These are phyloP conservation scores for Paramyrothecium roridum DNA, from an alignment of 2,329 filamentous ascomycete species.

Conservation along the genomic window DNA sequence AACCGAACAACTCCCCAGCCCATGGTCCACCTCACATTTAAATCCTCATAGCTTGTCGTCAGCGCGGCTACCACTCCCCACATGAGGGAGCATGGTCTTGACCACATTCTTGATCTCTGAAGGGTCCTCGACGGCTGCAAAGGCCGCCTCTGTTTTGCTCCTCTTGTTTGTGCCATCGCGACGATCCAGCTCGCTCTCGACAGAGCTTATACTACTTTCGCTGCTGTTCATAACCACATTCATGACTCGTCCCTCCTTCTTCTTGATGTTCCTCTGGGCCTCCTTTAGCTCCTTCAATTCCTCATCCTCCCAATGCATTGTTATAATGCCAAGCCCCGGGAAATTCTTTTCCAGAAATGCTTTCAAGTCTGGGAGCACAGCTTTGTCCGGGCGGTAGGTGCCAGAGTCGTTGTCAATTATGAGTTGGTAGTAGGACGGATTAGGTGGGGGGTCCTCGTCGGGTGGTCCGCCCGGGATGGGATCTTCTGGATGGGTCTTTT, in stretches of 20 bases:
- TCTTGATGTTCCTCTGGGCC: conserved; percentile 72
- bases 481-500: conserved; percentile 49
- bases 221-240: conserved; percentile 57
- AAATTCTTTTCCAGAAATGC: conserved; percentile 70
- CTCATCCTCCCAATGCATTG: conserved; percentile 76
- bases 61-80: not conserved
- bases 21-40: not conserved
- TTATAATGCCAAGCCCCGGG: conserved; percentile 70
- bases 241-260: conserved; percentile 51
- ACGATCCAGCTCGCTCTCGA: conserved; percentile 47
- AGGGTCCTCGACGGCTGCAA: conserved; percentile 50
- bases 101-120: conserved; percentile 35
- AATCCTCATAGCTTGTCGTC: not conserved
- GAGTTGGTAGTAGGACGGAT: conserved; percentile 70
- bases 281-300: conserved; percentile 72
- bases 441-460: conserved; percentile 34
- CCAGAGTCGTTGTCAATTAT: conserved; percentile 95
- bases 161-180: conserved; percentile 35
- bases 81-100: conserved; percentile 19
- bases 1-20: too few species aligned
- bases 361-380: conserved; percentile 68
- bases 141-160: conserved; percentile 51
- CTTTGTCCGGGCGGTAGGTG: conserved; percentile 84
- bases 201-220: conserved; percentile 49
- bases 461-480: conserved; percentile 46